phyloP scores from a whole-genome alignment of 768 basidiomycete genomes.

The Lentinula edodes region DNA sequence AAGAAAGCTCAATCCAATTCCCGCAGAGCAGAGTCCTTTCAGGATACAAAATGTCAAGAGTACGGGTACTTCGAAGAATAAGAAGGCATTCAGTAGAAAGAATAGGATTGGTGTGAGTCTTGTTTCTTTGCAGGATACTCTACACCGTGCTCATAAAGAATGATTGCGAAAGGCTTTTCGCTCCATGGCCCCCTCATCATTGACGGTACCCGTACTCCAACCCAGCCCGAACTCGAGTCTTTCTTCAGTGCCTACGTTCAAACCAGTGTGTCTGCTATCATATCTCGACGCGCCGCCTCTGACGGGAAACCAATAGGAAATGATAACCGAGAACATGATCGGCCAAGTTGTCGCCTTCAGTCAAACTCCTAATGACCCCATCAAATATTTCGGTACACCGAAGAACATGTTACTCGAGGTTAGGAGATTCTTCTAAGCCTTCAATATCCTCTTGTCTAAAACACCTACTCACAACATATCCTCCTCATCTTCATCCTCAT shows the following conservation, averaged over 20 bases:
- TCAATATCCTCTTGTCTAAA: too few species aligned
- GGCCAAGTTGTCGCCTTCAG: not conserved
- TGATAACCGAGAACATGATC: conserved; percentile 1
- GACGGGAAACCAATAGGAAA: not conserved
- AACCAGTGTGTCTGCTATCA: not conserved
- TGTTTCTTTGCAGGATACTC: not conserved
- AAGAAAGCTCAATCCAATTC: not conserved
- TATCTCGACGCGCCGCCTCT: not conserved
- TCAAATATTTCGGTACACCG: conserved; percentile 57
- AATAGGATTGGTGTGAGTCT: conserved; percentile 3
- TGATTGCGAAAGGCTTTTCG: not conserved
- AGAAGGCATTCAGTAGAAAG: conserved; percentile 5
- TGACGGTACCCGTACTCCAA: not conserved
- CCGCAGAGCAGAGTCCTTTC: not conserved
- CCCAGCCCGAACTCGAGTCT: not conserved
- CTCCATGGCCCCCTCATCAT: not conserved
- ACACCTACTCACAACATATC: too few species aligned
- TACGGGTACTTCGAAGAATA: not conserved
- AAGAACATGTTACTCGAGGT: conserved; percentile 65
- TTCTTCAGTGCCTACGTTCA: not conserved
- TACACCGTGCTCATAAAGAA: not conserved
- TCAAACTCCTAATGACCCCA: conserved; percentile 2
- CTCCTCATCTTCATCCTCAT: not conserved
- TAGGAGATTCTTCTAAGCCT: conserved; percentile 12
- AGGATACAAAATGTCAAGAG: not conserved